Base-by-base conservation (phyloP, 305 asterid genomes). In the Ilex paraguariensis region DNA sequence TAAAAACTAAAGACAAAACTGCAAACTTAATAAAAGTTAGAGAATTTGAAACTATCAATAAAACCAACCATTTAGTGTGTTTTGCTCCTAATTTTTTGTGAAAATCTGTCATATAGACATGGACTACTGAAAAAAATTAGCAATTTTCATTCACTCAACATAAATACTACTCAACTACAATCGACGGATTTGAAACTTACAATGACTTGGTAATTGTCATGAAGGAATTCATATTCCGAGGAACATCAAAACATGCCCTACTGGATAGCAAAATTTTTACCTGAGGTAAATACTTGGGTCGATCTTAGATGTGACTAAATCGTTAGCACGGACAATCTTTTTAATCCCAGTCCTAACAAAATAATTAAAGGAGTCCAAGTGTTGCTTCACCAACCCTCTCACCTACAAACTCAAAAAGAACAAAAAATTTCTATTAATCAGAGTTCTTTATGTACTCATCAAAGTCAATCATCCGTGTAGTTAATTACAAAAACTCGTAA, bases 351-450 rank as follows among this genome's bases (percentile, higher is more conserved):
- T 81, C 74, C 62, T 69, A 42, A 82, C 77, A 70, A 89, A 85
- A 74, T 79, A 92, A 72, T 92, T 92, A 63, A 82, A 92, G 64
- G 98, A 92, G 70, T 87, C 97, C 76, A 92, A 67, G 76, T 92
- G 95, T 56, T 82, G 95, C 73, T 84, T 91, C 85, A 87, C 96
- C 68, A 92, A 84, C 31, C 96, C 96, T 69, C 96, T 81, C 69
- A 87, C 94, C 95, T 90, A 53, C 79, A 77, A 67, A n/a, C 28
- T 68, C 68, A 66, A 67, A 56, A 21, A 21, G 28, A 21, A 21
- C 28, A 21, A 21, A 21, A 21, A 21, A 21, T 1, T 21, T 21
- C 28, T 21, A 21, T 21, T 21, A 21, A 21, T 21, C 28, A 21
- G 1, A 21, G 2, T 21, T 21, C 28, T 21, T 21, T 21, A 21